phyloP scores from a whole-genome alignment of 2,329 filamentous ascomycete genomes.

The Colletotrichum gloeosporioides region DNA sequence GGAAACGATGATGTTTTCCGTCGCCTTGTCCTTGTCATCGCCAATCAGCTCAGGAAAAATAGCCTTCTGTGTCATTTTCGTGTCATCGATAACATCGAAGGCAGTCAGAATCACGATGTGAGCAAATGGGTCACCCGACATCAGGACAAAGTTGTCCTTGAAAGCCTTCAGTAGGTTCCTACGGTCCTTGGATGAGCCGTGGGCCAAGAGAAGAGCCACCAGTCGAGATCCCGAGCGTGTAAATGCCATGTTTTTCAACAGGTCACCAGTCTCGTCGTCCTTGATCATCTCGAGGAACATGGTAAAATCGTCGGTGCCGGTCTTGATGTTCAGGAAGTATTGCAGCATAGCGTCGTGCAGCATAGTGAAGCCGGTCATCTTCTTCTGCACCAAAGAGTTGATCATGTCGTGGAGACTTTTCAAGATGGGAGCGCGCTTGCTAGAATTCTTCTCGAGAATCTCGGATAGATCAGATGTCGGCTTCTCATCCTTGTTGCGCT shows the following conservation, averaged over 20 bases:
- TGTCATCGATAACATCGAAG: conserved; percentile 94
- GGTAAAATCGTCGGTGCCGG: conserved; percentile 79
- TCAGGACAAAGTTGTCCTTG: conserved; percentile 85
- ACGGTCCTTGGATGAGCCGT: conserved; percentile 90
- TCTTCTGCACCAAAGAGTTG: conserved; percentile 94
- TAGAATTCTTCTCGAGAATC: conserved; percentile 79
- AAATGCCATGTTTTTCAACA: conserved; percentile 95
- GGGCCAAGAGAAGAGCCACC: conserved; percentile 80
- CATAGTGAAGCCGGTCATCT: conserved; percentile 95
- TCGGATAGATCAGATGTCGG: conserved; percentile 70
- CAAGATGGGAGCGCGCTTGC: conserved; percentile 89
- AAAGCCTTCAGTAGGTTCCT: conserved; percentile 87
- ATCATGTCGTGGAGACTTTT: conserved; percentile 84
- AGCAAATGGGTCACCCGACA: conserved; percentile 81
- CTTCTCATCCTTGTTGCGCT: conserved; percentile 58
- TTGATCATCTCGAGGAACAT: conserved; percentile 92
- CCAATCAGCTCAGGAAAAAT: conserved; percentile 88
- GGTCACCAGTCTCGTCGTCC: conserved; percentile 87
- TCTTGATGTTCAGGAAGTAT: conserved; percentile 83
- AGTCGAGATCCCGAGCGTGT: conserved; percentile 87
- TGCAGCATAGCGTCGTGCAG: conserved; percentile 98
- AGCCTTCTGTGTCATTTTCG: conserved; percentile 82
- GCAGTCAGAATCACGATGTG: conserved; percentile 84
- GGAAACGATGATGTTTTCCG: conserved; percentile 68
- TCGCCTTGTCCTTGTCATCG: conserved; percentile 67